Conservation (phyloP, 140 eudicot genomes). For the Flaveria floridana region DNA sequence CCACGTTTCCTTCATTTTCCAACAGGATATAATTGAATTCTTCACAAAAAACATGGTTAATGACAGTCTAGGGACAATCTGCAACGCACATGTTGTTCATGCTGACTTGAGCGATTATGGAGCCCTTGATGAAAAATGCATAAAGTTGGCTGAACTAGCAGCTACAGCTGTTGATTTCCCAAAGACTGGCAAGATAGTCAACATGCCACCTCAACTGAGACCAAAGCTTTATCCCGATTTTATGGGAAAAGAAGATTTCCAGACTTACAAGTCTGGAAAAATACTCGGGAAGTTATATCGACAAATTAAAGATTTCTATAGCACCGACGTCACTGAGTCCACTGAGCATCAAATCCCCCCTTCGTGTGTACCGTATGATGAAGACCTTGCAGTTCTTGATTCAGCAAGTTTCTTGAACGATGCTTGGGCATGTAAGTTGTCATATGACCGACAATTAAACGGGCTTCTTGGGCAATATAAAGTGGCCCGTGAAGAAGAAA, state of each 20-base stretch:
- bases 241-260: slow-evolving; percentile 78
- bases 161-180: slow-evolving; percentile 95
- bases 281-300: slow-evolving; percentile 74
- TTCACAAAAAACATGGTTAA: slow-evolving; percentile 74
- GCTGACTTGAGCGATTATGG: slow-evolving; percentile 74
- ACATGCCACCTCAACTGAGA: slow-evolving; percentile 56
- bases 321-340: slow-evolving; percentile 29
- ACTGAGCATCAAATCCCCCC: slow-evolving; percentile 36
- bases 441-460: slow-evolving; percentile 60
- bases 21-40: slow-evolving; percentile 71
- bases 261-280: slow-evolving; percentile 59
- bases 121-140: slow-evolving; percentile 74
- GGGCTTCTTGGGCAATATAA: slow-evolving; percentile 87
- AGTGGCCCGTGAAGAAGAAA: slow-evolving; percentile 78
- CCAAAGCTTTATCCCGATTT: slow-evolving; percentile 86
- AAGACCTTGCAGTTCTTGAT: slow-evolving; percentile 58
- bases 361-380: slow-evolving; percentile 49
- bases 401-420: slow-evolving; percentile 44
- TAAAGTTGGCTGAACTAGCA: slow-evolving; percentile 71
- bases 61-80: slow-evolving; percentile 79
- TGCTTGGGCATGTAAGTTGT: slow-evolving; percentile 67
- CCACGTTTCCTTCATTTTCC: slow-evolving; percentile 13
- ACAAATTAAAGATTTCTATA: slow-evolving; percentile 50
- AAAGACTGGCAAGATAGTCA: slow-evolving; percentile 71
- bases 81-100: slow-evolving; percentile 96